A percentile compares a stretch with the other conserved stretches of the same genome.
Evolutionary conservation across 352 stramenopile species (phyloP).

Genomic region (Phytophthora pisi): DNA sequence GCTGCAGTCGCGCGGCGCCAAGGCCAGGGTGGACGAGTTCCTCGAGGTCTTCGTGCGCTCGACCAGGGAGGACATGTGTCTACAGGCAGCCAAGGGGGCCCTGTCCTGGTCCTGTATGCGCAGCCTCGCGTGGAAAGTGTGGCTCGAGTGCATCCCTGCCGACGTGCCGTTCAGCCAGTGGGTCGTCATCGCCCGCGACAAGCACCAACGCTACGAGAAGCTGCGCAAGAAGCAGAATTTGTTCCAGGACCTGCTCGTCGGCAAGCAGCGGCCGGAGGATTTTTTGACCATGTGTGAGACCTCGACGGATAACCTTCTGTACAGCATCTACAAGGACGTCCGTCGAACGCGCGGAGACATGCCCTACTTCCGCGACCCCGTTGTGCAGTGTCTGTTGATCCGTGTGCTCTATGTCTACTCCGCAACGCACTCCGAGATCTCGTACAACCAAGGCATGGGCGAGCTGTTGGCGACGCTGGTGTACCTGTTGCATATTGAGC

Average conservation of each 20-base stretch:
- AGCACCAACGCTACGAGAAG: slow-evolving; percentile 52
- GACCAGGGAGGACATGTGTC: slow-evolving; percentile 47
- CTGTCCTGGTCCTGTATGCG: slow-evolving; percentile 79
- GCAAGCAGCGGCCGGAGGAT: slow-evolving; percentile 36
- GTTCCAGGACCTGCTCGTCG: slow-evolving; percentile 38
- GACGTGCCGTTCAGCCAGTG: slow-evolving; percentile 59
- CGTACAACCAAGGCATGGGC: slow-evolving; percentile 84
- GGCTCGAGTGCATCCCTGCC: slow-evolving; percentile 60
- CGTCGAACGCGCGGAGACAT: slow-evolving; percentile 64
- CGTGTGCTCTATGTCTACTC: slow-evolving; percentile 79
- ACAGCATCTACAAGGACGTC: slow-evolving; percentile 80
- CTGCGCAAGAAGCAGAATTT: slow-evolving; percentile 38
- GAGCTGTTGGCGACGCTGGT: slow-evolving; percentile 76
- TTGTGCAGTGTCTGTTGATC: slow-evolving; percentile 63
- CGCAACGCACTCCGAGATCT: slow-evolving; percentile 61
- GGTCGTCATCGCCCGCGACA: slow-evolving; percentile 35
- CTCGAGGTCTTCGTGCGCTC: slow-evolving; percentile 74
- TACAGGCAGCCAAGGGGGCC: slow-evolving; percentile 64
- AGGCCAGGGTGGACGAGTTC: slow-evolving; percentile 69
- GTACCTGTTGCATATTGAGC: slow-evolving; percentile 74
- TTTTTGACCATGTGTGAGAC: slow-evolving; percentile 67
- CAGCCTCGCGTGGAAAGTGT: slow-evolving; percentile 74
- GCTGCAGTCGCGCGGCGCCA: slow-evolving; percentile 62
- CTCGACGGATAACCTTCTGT: slow-evolving; percentile 55
- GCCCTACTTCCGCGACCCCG: slow-evolving; percentile 57